These are phyloP conservation scores for Nepenthes mirabilis DNA, from an alignment of 148 eudicot genomes.

Conservation along the genomic window DNA sequence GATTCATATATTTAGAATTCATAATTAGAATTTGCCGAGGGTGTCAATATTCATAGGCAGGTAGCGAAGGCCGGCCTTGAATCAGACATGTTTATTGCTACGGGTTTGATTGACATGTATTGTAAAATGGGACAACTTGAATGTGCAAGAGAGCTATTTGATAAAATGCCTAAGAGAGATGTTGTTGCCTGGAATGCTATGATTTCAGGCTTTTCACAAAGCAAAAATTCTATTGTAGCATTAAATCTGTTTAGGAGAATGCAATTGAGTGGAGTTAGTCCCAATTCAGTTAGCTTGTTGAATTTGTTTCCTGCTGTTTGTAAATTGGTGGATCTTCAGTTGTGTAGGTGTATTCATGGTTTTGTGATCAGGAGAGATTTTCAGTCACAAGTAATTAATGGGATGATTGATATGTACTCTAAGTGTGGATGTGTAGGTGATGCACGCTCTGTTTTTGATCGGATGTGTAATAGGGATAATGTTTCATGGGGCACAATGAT, in stretches of 20 bases:
- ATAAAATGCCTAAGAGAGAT: constrained; percentile 49
- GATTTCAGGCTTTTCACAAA: constrained; percentile 48
- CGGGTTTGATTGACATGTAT: constrained; percentile 61
- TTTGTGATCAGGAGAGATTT: constrained; percentile 40
- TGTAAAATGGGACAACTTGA: constrained; percentile 40
- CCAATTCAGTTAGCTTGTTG: constrained; percentile 53
- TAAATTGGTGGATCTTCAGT: constrained; percentile 23
- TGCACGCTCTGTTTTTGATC: constrained; percentile 35
- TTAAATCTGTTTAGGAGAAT: constrained; percentile 24
- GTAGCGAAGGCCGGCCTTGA: constrained; percentile 26
- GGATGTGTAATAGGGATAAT: constrained; percentile 32
- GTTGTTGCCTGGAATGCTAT: constrained; percentile 64
- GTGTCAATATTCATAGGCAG: constrained; percentile 31
- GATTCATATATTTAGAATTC: too few species aligned
- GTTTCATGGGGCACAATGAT: constrained; percentile 70
- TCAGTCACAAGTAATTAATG: constrained; percentile 33
- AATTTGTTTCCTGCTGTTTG: constrained; percentile 61
- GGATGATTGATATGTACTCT: constrained; percentile 50
- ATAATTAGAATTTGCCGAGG: constrained; percentile 32
- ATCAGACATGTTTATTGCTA: constrained; percentile 43
- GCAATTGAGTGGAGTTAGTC: constrained; percentile 30
- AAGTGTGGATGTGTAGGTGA: constrained; percentile 33
- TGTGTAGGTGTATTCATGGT: constrained; percentile 44
- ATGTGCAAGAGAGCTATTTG: constrained; percentile 45
- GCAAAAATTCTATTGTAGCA: constrained; percentile 19